Evolutionary conservation across 352 stramenopile genomes (phyloP).

Genomic region (Phytophthora pluvialis): DNA sequence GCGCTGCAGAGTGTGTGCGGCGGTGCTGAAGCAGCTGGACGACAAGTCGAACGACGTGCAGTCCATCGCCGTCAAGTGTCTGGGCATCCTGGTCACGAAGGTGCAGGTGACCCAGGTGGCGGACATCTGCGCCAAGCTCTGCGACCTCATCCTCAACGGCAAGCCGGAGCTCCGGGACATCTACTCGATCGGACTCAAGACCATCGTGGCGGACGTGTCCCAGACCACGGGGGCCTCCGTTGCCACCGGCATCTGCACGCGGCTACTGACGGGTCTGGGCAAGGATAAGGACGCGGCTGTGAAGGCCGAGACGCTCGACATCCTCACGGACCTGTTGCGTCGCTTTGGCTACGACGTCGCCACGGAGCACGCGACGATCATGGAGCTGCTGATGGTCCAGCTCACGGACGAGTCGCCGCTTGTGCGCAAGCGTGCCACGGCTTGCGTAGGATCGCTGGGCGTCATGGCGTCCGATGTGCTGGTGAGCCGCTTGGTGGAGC

Average conservation of each 20-base stretch:
- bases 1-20: slow-evolving; percentile 90
- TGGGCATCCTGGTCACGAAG: slow-evolving; percentile 97
- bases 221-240: slow-evolving; percentile 89
- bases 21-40: slow-evolving; percentile 96
- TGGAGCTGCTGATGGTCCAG: slow-evolving; percentile 87
- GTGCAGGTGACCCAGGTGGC: slow-evolving; percentile 95
- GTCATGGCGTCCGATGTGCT: slow-evolving; percentile 96
- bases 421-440: slow-evolving; percentile 96
- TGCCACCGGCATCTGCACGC: slow-evolving; percentile 67
- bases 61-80: slow-evolving; percentile 91
- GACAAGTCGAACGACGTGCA: slow-evolving; percentile 99
- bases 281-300: slow-evolving; percentile 82
- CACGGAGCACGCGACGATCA: slow-evolving; percentile 90
- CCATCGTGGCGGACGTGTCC: slow-evolving; percentile 95
- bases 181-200: slow-evolving; percentile 99
- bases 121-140: slow-evolving; percentile 98
- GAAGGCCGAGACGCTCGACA: slow-evolving; percentile 96
- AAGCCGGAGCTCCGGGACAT: slow-evolving; percentile 98
- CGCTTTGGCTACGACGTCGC: slow-evolving; percentile 94
- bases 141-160: slow-evolving; percentile 95
- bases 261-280: slow-evolving; percentile 66
- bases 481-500: slow-evolving; percentile 93
- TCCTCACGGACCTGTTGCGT: slow-evolving; percentile 96
- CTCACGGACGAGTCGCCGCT: slow-evolving; percentile 85
- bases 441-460: slow-evolving; percentile 94